Conservation (phyloP, 2,329 filamentous ascomycete species). For the Aureobasidium leucospermi region DNA sequence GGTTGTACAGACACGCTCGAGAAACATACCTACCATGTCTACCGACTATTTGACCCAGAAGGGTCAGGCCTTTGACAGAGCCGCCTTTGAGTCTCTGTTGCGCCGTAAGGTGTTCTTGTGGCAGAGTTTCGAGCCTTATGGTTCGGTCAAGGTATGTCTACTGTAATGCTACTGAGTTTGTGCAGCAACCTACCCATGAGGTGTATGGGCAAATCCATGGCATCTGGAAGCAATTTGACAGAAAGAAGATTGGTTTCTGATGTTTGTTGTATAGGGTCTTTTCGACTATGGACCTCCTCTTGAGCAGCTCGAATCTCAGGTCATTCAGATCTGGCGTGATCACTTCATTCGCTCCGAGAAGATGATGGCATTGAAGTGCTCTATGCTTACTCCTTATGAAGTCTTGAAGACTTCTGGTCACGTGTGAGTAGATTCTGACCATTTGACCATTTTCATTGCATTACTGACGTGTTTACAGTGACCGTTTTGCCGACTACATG, state of each 20-base stretch:
- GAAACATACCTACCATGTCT: slow-evolving; percentile 43
- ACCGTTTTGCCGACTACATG: slow-evolving; percentile 97
- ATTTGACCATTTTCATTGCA: too few relatives aligned
- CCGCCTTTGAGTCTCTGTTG: slow-evolving; percentile 74
- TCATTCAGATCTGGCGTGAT: slow-evolving; percentile 84
- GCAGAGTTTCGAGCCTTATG: slow-evolving; percentile 88
- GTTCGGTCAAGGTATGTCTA: slow-evolving; percentile 24
- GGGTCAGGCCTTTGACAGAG: slow-evolving; percentile 82
- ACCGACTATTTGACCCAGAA: slow-evolving; percentile 68
- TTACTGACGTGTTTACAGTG: slow-evolving; percentile 28
- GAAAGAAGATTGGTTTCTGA: neutral
- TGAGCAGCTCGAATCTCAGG: slow-evolving; percentile 77
- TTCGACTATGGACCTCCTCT: slow-evolving; percentile 93
- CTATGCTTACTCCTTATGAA: slow-evolving; percentile 84
- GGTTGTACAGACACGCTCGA: slow-evolving; percentile 22
- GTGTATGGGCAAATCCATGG: too few relatives aligned
- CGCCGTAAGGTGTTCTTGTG: slow-evolving; percentile 90
- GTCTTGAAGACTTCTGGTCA: slow-evolving; percentile 91
- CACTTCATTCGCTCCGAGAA: slow-evolving; percentile 91
- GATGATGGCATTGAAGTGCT: slow-evolving; percentile 93
- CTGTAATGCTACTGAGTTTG: neutral
- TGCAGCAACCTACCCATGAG: neutral
- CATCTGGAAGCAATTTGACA: too few relatives aligned
- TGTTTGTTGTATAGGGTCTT: slow-evolving; percentile 37
- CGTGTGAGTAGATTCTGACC: slow-evolving; percentile 52